Percentiles rank a stretch among this genome's conserved stretches.
Conservation (phyloP, 1,139 yeast genomes). For the Kurtzmaniella quercitrusa region DNA sequence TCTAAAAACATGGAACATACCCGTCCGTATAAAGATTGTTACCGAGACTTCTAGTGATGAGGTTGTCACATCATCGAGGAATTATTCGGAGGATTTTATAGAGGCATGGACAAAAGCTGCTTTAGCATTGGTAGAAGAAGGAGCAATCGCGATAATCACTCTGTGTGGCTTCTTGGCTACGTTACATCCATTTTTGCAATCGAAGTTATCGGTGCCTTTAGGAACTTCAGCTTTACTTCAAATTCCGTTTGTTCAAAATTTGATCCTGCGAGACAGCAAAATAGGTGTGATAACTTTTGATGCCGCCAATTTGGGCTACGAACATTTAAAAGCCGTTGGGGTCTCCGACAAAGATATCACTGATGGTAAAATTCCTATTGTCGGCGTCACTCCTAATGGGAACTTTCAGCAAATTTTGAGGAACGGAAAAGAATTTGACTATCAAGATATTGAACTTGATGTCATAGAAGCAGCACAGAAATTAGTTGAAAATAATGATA, state of each 20-base stretch:
- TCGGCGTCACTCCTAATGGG: slow-evolving; percentile 17
- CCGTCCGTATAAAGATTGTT: slow-evolving; percentile 15
- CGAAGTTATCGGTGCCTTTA: slow-evolving; percentile 20
- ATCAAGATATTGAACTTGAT: slow-evolving; percentile 11
- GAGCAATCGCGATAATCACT: slow-evolving; percentile 19
- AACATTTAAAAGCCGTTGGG: slow-evolving; percentile 25
- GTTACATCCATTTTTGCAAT: slow-evolving; percentile 18
- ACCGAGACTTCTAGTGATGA: slow-evolving; percentile 14
- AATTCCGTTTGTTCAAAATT: slow-evolving; percentile 19
- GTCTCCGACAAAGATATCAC: slow-evolving; percentile 6
- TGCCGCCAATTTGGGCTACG: slow-evolving; percentile 15
- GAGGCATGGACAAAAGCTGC: slow-evolving; percentile 14
- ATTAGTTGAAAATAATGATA: slow-evolving; percentile 12
- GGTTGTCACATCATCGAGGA: slow-evolving; percentile 13
- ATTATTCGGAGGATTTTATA: slow-evolving; percentile 14
- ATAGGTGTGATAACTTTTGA: slow-evolving; percentile 27
- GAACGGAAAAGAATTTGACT: slow-evolving; percentile 18
- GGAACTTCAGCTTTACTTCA: slow-evolving; percentile 26
- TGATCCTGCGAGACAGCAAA: slow-evolving; percentile 15
- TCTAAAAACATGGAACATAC: slow-evolving; percentile 16
- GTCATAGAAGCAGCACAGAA: slow-evolving; percentile 11
- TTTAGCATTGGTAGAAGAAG: slow-evolving; percentile 13
- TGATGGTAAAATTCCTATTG: slow-evolving; percentile 14
- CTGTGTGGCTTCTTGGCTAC: slow-evolving; percentile 24
- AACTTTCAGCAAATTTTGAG: slow-evolving; percentile 15